Conservation (phyloP, 2,329 filamentous ascomycete species). For the Dryadomyces sulphureus region DNA sequence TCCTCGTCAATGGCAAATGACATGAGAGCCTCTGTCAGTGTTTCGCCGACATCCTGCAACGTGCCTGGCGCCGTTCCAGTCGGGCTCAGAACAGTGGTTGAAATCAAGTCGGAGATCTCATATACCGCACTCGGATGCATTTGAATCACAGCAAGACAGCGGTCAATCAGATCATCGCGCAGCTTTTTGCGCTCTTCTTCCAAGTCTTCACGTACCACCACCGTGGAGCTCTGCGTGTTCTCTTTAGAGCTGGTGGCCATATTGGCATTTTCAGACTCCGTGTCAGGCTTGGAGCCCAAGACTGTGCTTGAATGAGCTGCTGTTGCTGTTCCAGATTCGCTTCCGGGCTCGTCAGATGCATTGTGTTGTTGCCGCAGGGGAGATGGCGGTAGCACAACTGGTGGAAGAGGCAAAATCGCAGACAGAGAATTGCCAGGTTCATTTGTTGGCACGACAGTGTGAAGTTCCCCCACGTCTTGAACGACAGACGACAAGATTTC, state of each 20-base stretch:
- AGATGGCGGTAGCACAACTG: neutral
- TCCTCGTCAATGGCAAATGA: constrained; percentile 48
- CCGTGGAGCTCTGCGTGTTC: neutral
- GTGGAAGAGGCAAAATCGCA: neutral
- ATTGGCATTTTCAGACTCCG: neutral
- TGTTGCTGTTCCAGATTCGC: neutral
- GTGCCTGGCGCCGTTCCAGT: constrained; percentile 26
- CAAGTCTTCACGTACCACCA: constrained; percentile 54
- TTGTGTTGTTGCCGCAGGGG: constrained; percentile 1
- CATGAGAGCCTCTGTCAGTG: constrained; percentile 71
- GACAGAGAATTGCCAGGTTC: neutral
- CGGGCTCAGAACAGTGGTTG: constrained; percentile 50
- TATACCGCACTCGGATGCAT: constrained; percentile 80
- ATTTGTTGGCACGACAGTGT: neutral
- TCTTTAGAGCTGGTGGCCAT: neutral
- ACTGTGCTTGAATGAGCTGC: neutral
- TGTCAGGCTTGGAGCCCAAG: neutral
- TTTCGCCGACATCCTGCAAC: constrained; percentile 60
- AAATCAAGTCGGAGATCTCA: constrained; percentile 77
- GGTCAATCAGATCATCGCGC: constrained; percentile 67
- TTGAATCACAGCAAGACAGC: constrained; percentile 79
- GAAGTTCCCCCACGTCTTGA: neutral
- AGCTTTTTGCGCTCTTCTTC: constrained; percentile 61
- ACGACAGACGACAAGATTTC: neutral
- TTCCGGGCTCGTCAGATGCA: neutral